These are phyloP conservation scores for Exophiala sideris DNA, from an alignment of 2,329 filamentous ascomycete species.

Conservation along the genomic window DNA sequence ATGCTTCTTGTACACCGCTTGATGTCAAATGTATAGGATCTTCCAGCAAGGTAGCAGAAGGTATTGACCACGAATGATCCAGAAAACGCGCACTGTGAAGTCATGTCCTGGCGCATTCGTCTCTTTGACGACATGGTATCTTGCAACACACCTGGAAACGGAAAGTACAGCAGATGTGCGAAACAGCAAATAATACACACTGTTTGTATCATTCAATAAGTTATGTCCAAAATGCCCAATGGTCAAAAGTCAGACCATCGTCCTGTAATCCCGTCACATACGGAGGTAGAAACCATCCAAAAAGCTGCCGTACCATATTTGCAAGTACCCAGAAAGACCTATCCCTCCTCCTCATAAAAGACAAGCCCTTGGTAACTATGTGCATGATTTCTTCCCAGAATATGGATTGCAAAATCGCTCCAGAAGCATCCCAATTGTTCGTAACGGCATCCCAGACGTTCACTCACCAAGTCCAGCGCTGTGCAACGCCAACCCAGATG, in stretches of 20 bases:
- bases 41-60: neutral
- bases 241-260: neutral
- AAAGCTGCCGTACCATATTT: neutral
- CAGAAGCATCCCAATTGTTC: neutral
- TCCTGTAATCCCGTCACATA: neutral
- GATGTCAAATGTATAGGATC: neutral
- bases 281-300: neutral
- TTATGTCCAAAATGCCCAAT: too few relatives aligned
- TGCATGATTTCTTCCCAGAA: neutral
- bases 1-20: neutral
- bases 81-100: too few relatives aligned
- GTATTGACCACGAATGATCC: neutral
- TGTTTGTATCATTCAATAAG: too few relatives aligned
- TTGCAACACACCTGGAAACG: neutral
- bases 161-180: too few relatives aligned
- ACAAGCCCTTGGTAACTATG: neutral
- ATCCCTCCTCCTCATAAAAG: neutral
- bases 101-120: too few relatives aligned
- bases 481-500: slow-evolving; percentile 3
- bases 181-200: too few relatives aligned
- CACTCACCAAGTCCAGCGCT: neutral
- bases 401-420: too few relatives aligned
- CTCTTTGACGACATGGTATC: too few relatives aligned
- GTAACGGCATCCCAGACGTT: slow-evolving; percentile 7
- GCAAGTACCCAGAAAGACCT: neutral